Evolutionary conservation across 2,329 filamentous ascomycete genomes (phyloP).

Genomic region (Penicillium freii): DNA sequence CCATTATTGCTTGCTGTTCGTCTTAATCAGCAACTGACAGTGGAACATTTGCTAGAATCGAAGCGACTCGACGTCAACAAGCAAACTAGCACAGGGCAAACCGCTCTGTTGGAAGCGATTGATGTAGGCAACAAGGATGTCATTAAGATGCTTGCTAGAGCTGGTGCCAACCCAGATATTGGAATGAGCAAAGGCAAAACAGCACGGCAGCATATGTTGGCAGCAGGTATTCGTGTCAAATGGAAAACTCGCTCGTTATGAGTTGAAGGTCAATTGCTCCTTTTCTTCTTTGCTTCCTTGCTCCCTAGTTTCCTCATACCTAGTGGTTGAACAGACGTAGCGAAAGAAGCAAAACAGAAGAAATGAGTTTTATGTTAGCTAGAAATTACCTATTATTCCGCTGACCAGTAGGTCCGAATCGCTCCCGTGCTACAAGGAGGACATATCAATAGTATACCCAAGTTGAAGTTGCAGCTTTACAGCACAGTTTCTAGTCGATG

Average conservation of each 20-base stretch:
- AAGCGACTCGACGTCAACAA: neutral
- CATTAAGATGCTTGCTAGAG: neutral
- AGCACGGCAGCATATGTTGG: neutral
- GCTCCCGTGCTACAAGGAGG: neutral
- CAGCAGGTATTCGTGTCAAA: neutral
- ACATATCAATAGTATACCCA: neutral
- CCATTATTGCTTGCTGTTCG: neutral
- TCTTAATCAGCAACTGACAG: neutral
- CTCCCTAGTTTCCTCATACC: neutral
- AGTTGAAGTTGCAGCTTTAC: neutral
- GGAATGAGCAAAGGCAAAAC: neutral
- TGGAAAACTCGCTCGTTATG: neutral
- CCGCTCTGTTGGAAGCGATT: neutral
- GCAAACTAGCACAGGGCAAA: neutral
- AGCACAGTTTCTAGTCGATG: neutral
- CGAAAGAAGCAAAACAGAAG: neutral
- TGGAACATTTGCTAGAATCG: neutral
- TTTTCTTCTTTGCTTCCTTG: neutral
- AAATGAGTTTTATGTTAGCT: neutral
- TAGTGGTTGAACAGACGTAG: neutral
- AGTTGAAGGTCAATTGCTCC: neutral
- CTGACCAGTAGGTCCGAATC: neutral
- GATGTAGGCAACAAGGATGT: neutral
- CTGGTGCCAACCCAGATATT: neutral
- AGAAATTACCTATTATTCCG: neutral